A percentile compares a stretch with the other conserved stretches of the same genome.
phyloP scores from a whole-genome alignment of 2,329 filamentous ascomycete genomes.

The Neonectria faginata region DNA sequence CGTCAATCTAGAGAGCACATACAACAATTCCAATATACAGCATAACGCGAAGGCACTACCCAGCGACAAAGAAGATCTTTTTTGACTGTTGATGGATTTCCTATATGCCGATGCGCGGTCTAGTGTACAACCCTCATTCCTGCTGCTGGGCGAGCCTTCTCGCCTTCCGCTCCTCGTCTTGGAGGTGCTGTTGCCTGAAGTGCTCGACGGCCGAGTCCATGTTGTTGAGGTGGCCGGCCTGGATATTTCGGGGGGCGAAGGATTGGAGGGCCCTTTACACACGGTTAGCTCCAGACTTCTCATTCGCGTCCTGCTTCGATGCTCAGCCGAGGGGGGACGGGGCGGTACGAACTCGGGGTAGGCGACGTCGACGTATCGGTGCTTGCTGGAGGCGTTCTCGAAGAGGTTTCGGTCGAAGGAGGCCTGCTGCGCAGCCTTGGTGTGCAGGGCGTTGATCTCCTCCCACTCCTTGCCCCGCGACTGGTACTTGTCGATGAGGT shows the following conservation, averaged over 20 bases:
- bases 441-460: constrained; percentile 65
- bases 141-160: constrained; percentile 60
- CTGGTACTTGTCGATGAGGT: constrained; percentile 60
- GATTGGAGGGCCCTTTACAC: constrained; percentile 59
- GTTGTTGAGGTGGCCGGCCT: constrained; percentile 66
- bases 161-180: constrained; percentile 67
- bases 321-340: not conserved
- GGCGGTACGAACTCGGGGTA: constrained; percentile 67
- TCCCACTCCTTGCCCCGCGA: constrained; percentile 63
- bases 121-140: constrained; percentile 46
- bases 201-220: constrained; percentile 68
- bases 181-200: constrained; percentile 65
- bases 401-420: constrained; percentile 69
- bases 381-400: constrained; percentile 56
- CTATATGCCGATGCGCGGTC: constrained; percentile 38
- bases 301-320: not conserved
- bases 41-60: not conserved
- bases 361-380: constrained; percentile 63
- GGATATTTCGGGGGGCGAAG: constrained; percentile 65
- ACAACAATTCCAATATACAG: not conserved
- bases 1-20: not conserved
- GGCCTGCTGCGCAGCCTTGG: constrained; percentile 65
- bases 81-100: constrained; percentile 40
- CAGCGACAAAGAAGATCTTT: constrained; percentile 21
- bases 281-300: constrained; percentile 37